Percentiles rank a stretch among this genome's conserved stretches.
phyloP scores from a whole-genome alignment of 352 stramenopile genomes.

The Pythium guiyangense region DNA sequence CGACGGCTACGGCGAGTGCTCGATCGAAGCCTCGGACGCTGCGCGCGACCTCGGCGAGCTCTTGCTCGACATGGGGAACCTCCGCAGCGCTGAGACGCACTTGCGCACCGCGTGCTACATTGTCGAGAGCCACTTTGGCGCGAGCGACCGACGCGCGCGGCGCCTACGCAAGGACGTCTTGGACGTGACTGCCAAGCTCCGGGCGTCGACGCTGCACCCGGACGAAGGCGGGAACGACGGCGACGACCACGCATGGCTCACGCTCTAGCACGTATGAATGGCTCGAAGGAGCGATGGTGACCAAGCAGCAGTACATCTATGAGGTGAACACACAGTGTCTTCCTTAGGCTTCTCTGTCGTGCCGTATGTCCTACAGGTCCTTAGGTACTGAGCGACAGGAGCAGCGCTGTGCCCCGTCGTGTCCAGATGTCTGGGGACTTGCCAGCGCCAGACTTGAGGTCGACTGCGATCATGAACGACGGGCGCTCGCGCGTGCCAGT shows the following conservation, averaged over 20 bases:
- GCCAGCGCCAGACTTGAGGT: conserved; percentile 87
- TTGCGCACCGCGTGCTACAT: conserved; percentile 37
- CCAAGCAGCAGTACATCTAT: neutral
- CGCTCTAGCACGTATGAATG: conserved; percentile 17
- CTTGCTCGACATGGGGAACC: conserved; percentile 35
- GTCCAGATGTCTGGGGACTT: conserved; percentile 92
- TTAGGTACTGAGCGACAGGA: conserved; percentile 88
- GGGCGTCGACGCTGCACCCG: conserved; percentile 16
- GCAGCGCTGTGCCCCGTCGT: conserved; percentile 87
- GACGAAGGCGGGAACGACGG: conserved; percentile 19
- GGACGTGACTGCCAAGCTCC: conserved; percentile 33
- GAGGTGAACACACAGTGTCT: neutral
- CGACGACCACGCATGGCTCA: conserved; percentile 48
- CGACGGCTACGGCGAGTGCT: conserved; percentile 61
- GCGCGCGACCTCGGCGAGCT: conserved; percentile 31
- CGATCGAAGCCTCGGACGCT: conserved; percentile 47
- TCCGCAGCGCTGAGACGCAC: conserved; percentile 31
- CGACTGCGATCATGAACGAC: conserved; percentile 94
- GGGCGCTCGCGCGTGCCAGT: conserved; percentile 93
- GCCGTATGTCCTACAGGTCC: neutral
- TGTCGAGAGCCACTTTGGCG: conserved; percentile 46
- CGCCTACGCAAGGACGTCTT: conserved; percentile 39
- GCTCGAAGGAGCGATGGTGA: neutral
- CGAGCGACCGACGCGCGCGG: conserved; percentile 42
- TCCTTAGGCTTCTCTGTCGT: no score